Base-by-base conservation (phyloP, 805 yeast species). In the Allodekkera sacchari region DNA sequence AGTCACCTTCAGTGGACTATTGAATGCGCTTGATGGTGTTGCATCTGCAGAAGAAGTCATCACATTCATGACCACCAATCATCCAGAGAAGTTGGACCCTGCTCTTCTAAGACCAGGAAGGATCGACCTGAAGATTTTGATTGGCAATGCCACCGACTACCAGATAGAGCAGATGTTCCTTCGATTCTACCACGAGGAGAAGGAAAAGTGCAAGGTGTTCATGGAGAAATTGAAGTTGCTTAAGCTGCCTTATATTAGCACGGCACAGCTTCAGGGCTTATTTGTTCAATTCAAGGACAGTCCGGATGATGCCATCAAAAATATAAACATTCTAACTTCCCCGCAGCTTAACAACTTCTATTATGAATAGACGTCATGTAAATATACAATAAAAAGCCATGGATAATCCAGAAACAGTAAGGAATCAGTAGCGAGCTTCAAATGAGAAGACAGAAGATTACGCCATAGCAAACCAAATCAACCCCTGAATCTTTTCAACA, bases 51-150 rank as follows among this genome's bases (percentile, higher is more conserved):
- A 92, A 51, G 97, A 92, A 51, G 81, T 95, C 28, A 68, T 92
- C 21, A 89, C 96, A 0, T 92, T 92, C 57, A 92, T 92, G 98
- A 92, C 98, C 14, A 89, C 98, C 14, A 92, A 92, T 56, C 98
- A 92, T 50, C 96, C 96, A 0, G 97, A 92, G 41, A 74, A 74
- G 41, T 63, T 92, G 23, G 98, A 92, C 48, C 85, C 96, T 1
- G 98, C 98, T 0, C 68, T 92, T 27, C 61, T 92, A 53, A 69
- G 98, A 42, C 98, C 98, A 0, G 98, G 98, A 3, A 69, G 98
- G 57, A 79, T 92, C 20, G 98, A 92, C 52, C 77, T 68, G 55
- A 84, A 85, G 57, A 79, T 77, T 14, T 62, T 78, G 47, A 72
- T 92, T 24, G 92, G 83, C 43, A 83, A 89, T 54, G 97, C 97